phyloP scores from a whole-genome alignment of 2,329 filamentous ascomycete species.

The Trichoderma sp. region DNA sequence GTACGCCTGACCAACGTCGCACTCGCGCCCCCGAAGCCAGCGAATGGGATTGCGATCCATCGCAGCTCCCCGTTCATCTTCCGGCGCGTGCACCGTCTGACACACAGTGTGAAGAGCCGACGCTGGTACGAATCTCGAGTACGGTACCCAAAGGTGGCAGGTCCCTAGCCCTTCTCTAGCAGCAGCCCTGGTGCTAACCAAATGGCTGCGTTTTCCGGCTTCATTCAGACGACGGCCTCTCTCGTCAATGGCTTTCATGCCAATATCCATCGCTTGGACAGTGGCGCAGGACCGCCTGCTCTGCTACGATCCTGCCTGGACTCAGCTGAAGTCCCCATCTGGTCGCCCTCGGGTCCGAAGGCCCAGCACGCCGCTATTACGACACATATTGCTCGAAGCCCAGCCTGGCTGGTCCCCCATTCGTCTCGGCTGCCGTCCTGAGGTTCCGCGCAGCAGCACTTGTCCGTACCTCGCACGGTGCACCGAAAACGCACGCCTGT shows the following conservation, averaged over 20 bases:
- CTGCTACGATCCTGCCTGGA: background rate
- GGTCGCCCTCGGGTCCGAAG: constrained; percentile 4
- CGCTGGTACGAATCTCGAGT: background rate
- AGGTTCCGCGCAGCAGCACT: background rate
- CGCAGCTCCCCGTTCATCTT: background rate
- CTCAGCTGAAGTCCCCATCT: constrained; percentile 5
- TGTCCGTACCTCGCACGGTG: background rate
- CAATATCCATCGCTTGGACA: background rate
- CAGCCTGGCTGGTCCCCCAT: background rate
- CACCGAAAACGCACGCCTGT: too few species aligned
- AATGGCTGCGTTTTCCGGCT: background rate
- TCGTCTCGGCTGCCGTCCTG: background rate
- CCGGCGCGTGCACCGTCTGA: background rate
- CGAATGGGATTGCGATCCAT: too few species aligned
- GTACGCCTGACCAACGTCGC: too few species aligned
- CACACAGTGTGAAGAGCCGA: background rate
- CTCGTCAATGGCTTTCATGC: background rate
- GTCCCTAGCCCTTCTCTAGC: background rate
- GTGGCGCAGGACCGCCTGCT: constrained; percentile 16
- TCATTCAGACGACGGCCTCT: background rate
- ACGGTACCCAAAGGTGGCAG: background rate
- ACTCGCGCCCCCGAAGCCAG: too few species aligned
- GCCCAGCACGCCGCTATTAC: background rate
- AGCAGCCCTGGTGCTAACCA: background rate
- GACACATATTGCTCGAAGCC: background rate